A percentile compares a stretch with the other conserved stretches of the same genome.
phyloP scores from a whole-genome alignment of 2,329 filamentous ascomycete species.

The Cephalotrichum gorgonifer region DNA sequence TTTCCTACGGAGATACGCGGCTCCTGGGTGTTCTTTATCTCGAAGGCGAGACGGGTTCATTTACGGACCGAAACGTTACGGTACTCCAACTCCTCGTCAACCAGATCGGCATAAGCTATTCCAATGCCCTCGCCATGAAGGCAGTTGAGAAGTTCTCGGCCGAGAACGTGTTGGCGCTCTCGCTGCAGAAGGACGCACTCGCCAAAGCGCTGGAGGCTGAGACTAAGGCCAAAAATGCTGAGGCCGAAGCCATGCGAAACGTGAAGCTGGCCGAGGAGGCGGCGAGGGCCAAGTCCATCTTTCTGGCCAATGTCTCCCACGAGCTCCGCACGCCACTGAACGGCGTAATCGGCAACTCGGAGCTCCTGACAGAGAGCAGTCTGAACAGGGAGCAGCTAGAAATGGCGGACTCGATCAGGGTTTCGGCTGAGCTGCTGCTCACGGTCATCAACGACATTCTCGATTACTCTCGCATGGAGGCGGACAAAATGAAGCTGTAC shows the following conservation, averaged over 20 bases:
- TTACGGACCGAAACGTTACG: slow-evolving; percentile 63
- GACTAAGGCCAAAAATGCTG: slow-evolving; percentile 65
- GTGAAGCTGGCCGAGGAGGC: slow-evolving; percentile 77
- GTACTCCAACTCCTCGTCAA: slow-evolving; percentile 64
- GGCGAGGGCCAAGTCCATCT: slow-evolving; percentile 73
- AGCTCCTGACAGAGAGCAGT: slow-evolving; percentile 67
- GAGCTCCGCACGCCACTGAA: slow-evolving; percentile 76
- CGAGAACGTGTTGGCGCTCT: slow-evolving; percentile 68
- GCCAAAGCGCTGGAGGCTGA: slow-evolving; percentile 64
- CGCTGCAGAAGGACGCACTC: slow-evolving; percentile 64
- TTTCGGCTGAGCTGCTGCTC: slow-evolving; percentile 76
- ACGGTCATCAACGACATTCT: slow-evolving; percentile 95
- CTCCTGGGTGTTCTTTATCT: slow-evolving; percentile 67
- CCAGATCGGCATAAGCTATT: slow-evolving; percentile 65
- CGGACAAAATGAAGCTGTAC: slow-evolving; percentile 75
- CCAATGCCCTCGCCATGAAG: slow-evolving; percentile 57
- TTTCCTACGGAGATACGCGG: slow-evolving; percentile 59
- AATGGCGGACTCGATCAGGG: slow-evolving; percentile 77
- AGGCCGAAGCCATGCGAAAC: slow-evolving; percentile 66
- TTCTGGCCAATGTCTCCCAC: slow-evolving; percentile 70
- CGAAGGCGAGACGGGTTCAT: slow-evolving; percentile 63
- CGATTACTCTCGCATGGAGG: slow-evolving; percentile 91
- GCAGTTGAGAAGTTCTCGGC: slow-evolving; percentile 68
- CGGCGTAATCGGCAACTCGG: slow-evolving; percentile 81
- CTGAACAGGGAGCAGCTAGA: slow-evolving; percentile 70